Conservation (phyloP, 2,329 filamentous ascomycete genomes). For the Magnaporthiopsis incrustans region DNA sequence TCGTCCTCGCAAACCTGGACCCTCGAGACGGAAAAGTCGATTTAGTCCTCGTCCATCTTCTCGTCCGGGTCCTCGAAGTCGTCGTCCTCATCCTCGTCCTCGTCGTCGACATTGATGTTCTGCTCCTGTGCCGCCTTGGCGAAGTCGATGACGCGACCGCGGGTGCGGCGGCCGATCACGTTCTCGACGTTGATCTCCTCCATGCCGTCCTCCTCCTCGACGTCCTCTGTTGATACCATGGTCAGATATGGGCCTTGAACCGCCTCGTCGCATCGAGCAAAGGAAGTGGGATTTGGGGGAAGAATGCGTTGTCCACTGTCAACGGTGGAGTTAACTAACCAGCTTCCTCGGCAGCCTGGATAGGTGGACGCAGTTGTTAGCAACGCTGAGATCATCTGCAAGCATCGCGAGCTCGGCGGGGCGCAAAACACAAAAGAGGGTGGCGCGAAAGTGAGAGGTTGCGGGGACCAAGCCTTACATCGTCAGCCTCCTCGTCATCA, state of each 20-base stretch:
- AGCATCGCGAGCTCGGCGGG: background rate
- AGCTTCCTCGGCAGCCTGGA: background rate
- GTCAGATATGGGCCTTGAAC: constrained; percentile 19
- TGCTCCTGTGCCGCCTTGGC: constrained; percentile 80
- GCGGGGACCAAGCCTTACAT: constrained; percentile 34
- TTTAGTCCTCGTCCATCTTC: constrained; percentile 58
- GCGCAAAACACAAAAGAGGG: background rate
- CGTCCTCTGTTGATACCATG: constrained; percentile 40
- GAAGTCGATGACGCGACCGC: constrained; percentile 88
- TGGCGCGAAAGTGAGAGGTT: background rate
- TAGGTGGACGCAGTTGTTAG: background rate
- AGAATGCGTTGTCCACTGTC: background rate
- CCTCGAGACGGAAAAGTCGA: too few relatives aligned
- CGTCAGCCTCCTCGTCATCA: constrained; percentile 56
- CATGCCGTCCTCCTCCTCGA: constrained; percentile 73
- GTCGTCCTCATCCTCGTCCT: constrained; percentile 72
- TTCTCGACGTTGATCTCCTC: constrained; percentile 87
- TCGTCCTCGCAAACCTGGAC: background rate
- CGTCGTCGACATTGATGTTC: constrained; percentile 65
- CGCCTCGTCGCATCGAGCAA: constrained; percentile 3
- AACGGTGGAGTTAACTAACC: background rate
- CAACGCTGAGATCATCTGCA: background rate
- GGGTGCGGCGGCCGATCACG: constrained; percentile 85
- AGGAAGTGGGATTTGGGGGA: background rate
- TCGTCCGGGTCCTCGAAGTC: constrained; percentile 57